phyloP scores from a whole-genome alignment of 768 basidiomycete genomes.

The Phylloporus sp. region DNA sequence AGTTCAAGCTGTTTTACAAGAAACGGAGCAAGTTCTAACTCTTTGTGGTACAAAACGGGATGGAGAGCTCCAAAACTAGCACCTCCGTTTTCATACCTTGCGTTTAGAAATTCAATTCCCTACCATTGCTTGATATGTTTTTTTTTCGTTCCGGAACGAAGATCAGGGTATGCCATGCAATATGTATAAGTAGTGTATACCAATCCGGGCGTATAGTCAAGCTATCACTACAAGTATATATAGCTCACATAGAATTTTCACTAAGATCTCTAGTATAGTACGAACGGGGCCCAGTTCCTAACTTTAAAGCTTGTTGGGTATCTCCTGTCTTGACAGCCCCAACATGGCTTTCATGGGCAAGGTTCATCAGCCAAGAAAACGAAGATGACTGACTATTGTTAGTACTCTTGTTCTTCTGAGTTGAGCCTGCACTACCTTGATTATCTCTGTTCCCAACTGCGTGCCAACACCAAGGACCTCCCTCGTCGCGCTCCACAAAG shows the following conservation, averaged over 20 bases:
- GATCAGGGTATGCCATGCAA: not conserved
- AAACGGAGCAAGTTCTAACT: conserved; percentile 40
- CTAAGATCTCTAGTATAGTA: too few species aligned
- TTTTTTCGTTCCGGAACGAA: not conserved
- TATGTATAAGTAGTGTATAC: not conserved
- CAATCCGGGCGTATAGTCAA: not conserved
- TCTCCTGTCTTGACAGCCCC: conserved; percentile 23
- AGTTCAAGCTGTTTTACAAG: conserved; percentile 42
- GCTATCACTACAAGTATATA: too few species aligned
- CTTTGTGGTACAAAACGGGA: conserved; percentile 44
- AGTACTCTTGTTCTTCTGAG: conserved; percentile 8
- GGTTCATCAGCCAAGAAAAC: conserved; percentile 21
- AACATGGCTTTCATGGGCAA: conserved; percentile 23
- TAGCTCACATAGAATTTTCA: too few species aligned
- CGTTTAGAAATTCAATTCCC: not conserved
- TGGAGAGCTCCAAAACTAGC: conserved; percentile 11
- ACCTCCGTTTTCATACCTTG: not conserved
- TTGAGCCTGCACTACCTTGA: conserved; percentile 19
- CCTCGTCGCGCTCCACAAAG: conserved; percentile 16
- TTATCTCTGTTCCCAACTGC: conserved; percentile 17
- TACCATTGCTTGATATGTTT: not conserved
- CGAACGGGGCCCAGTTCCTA: not conserved
- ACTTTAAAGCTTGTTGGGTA: conserved; percentile 6
- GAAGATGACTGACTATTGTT: conserved; percentile 14
- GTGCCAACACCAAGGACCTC: conserved; percentile 12